A percentile compares a stretch with the other conserved stretches of the same genome.
Conservation (phyloP, 2,329 filamentous ascomycete species). For the Macrophomina pseudophaseolina region DNA sequence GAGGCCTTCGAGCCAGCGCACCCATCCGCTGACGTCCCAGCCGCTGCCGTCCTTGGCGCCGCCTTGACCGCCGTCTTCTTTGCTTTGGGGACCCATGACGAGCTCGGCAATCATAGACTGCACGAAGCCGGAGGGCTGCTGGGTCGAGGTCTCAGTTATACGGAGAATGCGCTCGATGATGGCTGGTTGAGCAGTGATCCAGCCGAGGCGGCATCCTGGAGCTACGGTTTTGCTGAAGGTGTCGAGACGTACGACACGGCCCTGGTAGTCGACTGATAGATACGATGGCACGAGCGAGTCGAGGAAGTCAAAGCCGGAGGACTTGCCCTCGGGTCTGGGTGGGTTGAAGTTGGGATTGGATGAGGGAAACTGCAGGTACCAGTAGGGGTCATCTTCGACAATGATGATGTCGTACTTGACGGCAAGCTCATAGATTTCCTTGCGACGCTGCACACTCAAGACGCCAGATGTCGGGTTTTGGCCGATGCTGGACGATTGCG, state of each 20-base stretch:
- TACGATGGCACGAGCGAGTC: conserved; percentile 85
- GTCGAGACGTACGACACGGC: conserved; percentile 86
- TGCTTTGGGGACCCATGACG: conserved; percentile 71
- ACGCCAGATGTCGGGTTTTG: conserved; percentile 87
- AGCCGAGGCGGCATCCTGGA: conserved; percentile 86
- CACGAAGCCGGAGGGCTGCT: conserved; percentile 88
- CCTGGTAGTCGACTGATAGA: conserved; percentile 79
- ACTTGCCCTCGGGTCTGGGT: conserved; percentile 48
- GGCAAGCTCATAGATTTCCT: conserved; percentile 79
- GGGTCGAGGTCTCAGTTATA: conserved; percentile 77
- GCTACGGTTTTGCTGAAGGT: conserved; percentile 94
- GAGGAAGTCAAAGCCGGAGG: conserved; percentile 74
- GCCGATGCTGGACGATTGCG: conserved; percentile 65
- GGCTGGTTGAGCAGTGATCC: conserved; percentile 83
- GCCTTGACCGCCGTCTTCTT: conserved; percentile 52
- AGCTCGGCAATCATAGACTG: conserved; percentile 81
- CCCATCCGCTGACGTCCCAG: conserved; percentile 86
- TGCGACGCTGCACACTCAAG: conserved; percentile 73
- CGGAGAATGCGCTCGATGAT: conserved; percentile 75
- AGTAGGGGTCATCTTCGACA: conserved; percentile 93
- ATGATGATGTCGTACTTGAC: conserved; percentile 88
- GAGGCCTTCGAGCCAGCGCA: conserved; percentile 86
- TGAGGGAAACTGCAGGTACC: conserved; percentile 88
- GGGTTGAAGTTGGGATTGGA: conserved; percentile 53
- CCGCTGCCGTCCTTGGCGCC: conserved; percentile 60